Evolutionary conservation across 139 green algal species (phyloP).

Genomic region (Chloropicon primus): DNA sequence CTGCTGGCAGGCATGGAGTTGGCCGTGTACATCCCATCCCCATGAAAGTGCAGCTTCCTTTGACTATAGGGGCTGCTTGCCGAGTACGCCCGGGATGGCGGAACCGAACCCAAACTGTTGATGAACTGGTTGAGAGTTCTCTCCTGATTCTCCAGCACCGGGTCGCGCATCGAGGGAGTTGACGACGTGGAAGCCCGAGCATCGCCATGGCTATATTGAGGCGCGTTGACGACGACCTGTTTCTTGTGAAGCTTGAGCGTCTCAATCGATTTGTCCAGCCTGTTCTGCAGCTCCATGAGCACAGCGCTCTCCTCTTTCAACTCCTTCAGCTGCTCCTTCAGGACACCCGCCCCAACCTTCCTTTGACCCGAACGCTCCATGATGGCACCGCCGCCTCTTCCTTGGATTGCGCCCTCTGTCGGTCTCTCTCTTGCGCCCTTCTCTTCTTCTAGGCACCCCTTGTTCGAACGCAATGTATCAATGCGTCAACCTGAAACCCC

Average conservation of each 20-base stretch:
- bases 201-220: not conserved
- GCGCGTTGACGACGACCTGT: not conserved
- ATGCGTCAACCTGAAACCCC: too few species aligned
- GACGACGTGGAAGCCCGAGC: not conserved
- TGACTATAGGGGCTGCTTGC: not conserved
- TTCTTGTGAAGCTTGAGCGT: not conserved
- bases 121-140: not conserved
- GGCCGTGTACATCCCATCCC: not conserved
- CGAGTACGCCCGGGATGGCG: not conserved
- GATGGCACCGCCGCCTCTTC: too few species aligned
- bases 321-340: not conserved
- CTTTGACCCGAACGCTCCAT: not conserved
- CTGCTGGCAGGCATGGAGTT: not conserved
- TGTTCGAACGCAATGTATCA: too few species aligned
- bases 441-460: too few species aligned
- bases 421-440: too few species aligned
- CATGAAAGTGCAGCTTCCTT: not conserved
- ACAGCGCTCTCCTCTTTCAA: not conserved
- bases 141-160: not conserved
- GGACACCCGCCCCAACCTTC: not conserved
- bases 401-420: too few species aligned
- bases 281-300: not conserved
- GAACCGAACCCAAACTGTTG: not conserved
- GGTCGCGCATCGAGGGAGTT: not conserved
- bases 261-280: not conserved